Percentiles rank a stretch among this genome's conserved stretches.
These are phyloP conservation scores for Colletotrichum simmondsii DNA, from an alignment of 2,329 filamentous ascomycete genomes.

Conservation along the genomic window DNA sequence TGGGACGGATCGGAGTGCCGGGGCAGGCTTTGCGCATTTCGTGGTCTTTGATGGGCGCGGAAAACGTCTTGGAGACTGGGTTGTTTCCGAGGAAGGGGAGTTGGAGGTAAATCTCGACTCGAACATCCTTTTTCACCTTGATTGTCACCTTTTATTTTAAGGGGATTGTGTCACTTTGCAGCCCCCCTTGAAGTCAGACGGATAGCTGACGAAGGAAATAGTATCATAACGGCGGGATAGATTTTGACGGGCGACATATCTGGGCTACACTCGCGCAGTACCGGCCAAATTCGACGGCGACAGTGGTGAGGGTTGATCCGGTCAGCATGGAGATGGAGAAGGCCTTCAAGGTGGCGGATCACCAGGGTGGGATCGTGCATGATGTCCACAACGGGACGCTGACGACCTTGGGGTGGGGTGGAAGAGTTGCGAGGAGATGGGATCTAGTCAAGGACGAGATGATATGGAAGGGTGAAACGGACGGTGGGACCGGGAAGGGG, in stretches of 20 bases:
- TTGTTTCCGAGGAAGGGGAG: conserved; percentile 48
- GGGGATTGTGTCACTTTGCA: background rate
- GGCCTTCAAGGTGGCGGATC: conserved; percentile 51
- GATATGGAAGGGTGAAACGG: background rate
- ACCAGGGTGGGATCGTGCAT: conserved; percentile 59
- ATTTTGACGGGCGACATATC: conserved; percentile 58
- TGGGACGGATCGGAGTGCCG: conserved; percentile 59
- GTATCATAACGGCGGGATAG: conserved; percentile 60
- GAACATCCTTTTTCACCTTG: background rate
- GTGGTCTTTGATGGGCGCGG: conserved; percentile 56
- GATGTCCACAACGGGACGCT: conserved; percentile 48
- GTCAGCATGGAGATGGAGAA: conserved; percentile 45
- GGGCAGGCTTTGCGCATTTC: conserved; percentile 56
- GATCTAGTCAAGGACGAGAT: conserved; percentile 36
- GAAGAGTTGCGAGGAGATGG: conserved; percentile 51
- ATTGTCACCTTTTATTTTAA: too few relatives aligned
- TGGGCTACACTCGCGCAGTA: conserved; percentile 60
- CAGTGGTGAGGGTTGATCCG: conserved; percentile 52
- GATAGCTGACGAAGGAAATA: conserved; percentile 27
- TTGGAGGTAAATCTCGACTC: conserved; percentile 14
- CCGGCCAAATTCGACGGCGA: conserved; percentile 57
- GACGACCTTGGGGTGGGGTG: conserved; percentile 59
- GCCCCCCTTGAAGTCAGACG: background rate
- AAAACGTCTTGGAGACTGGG: conserved; percentile 54
- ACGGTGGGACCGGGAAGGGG: too few relatives aligned